Evolutionary conservation across 2,329 filamentous ascomycete genomes (phyloP).

Genomic region (Trichoderma arundinaceum): DNA sequence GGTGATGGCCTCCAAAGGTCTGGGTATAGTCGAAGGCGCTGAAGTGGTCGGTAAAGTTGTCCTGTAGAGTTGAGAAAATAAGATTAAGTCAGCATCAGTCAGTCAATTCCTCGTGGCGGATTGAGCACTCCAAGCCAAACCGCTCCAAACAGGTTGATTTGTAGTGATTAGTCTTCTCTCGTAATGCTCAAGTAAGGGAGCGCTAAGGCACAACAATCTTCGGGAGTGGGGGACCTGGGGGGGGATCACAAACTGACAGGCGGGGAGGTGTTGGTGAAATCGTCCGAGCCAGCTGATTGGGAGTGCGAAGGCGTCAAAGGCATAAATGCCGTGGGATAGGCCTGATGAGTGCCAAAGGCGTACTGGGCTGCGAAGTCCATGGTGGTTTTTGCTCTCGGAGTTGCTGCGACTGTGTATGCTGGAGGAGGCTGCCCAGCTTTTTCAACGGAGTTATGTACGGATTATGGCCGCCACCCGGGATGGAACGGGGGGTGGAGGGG

Average conservation of each 20-base stretch:
- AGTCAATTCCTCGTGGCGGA: no score
- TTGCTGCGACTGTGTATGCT: neutral
- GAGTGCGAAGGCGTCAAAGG: constrained; percentile 62
- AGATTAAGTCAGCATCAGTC: constrained; percentile 25
- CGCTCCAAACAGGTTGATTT: no score
- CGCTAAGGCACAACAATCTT: constrained; percentile 35
- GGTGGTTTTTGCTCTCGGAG: neutral
- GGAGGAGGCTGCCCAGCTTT: neutral
- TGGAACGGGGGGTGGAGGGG: constrained; percentile 6
- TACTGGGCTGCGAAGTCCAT: constrained; percentile 61
- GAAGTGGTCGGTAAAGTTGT: constrained; percentile 57
- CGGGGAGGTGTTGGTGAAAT: constrained; percentile 60
- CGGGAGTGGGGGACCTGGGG: constrained; percentile 40
- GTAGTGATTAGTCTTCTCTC: constrained; percentile 30
- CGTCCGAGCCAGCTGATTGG: constrained; percentile 60
- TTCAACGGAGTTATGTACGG: constrained; percentile 8
- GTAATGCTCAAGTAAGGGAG: constrained; percentile 46
- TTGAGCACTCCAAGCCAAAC: neutral
- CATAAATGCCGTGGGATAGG: constrained; percentile 59
- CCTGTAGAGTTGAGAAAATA: constrained; percentile 47
- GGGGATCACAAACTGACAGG: constrained; percentile 52
- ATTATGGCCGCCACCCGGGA: constrained; percentile 6
- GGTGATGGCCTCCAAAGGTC: constrained; percentile 48
- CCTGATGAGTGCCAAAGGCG: constrained; percentile 53
- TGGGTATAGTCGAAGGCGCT: constrained; percentile 52